Base-by-base conservation (phyloP, 2,329 filamentous ascomycete genomes). In the Thyridium curvatum region DNA sequence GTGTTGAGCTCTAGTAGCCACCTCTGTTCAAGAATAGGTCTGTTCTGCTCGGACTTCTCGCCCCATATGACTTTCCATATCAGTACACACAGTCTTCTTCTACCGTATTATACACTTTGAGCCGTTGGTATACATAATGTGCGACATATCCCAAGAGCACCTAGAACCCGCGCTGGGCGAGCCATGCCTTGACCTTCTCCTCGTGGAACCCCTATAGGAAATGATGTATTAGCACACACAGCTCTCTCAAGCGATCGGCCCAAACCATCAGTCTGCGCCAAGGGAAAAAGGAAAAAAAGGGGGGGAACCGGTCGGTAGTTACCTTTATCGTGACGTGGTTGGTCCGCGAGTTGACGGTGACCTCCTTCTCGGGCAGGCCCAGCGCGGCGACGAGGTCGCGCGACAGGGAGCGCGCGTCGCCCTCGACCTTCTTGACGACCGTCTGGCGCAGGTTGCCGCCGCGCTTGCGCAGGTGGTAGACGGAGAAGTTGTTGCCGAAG, bases 401-500 rank as follows among this genome's bases (percentile, higher is more conserved):
- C 44, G 77, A 71, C 46, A 97, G 58, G 3, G 68, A 73, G 26
- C 67, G 60, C 36, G 79, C 54, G 56, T 94, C 75, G 13, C 93
- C 93, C 41, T 87, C 79, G 36, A 91, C 74, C 62, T 86, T 89
- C 59, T 88, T 84, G 40, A 98, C 65, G 41, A 78, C 62, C 5
- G 91, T 94, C 52, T 85, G 64, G 52, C 80, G 77, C 55, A 81
- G 71, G 47, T 86, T 93, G 12, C 87, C 86, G 38, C 88, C 88
- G 12, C 79, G 72, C 66, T 86, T 90, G 47, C 65, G 68, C 48
- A 79, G 70, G 13, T 80, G 69, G 65, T 97, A 98, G 33, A 97
- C 75, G 17, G 87, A 80, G 3, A 93, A 67, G 48, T 87, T 79
- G 35, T 79, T 76, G 30, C 77, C 82, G 2, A 71, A 65, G 3